Conservation (phyloP, 1,284 basidiomycete genomes). For the Wallemia hederae region DNA sequence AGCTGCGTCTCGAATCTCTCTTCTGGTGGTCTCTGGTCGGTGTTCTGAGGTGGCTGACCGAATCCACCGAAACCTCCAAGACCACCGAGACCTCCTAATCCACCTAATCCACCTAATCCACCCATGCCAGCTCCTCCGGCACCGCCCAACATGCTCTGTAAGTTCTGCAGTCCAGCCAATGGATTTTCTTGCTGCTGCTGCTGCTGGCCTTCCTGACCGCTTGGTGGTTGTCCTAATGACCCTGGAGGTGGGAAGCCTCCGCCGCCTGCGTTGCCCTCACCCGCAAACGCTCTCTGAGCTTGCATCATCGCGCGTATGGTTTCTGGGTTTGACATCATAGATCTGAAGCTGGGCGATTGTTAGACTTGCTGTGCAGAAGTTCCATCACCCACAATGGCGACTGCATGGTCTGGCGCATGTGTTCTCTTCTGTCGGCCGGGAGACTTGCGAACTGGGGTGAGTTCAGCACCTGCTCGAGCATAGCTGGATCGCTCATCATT, state of each 20-base stretch:
- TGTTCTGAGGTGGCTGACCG: constrained; percentile 18
- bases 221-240: constrained; percentile 4
- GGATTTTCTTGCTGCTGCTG: not conserved
- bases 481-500: constrained; percentile 44
- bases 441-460: not conserved
- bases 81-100: constrained; percentile 7
- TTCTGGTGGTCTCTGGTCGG: constrained; percentile 45
- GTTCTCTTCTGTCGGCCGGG: constrained; percentile 2
- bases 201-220: constrained; percentile 2
- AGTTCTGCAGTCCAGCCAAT: constrained; percentile 19
- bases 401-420: not conserved
- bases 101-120: constrained; percentile 8
- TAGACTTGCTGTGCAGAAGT: not conserved
- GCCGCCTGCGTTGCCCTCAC: constrained; percentile 6
- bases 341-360: not conserved
- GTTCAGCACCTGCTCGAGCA: constrained; percentile 36
- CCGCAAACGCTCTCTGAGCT: constrained; percentile 24
- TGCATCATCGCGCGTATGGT: constrained; percentile 49
- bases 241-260: constrained; percentile 30
- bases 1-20: constrained; percentile 67
- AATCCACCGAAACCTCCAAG: constrained; percentile 11
- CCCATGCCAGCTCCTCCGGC: constrained; percentile 11
- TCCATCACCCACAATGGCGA: not conserved
- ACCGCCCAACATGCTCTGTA: constrained; percentile 23
- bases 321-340: constrained; percentile 39